Evolutionary conservation across 2,329 filamentous ascomycete genomes (phyloP).

Genomic region (Aspergillus sp.): DNA sequence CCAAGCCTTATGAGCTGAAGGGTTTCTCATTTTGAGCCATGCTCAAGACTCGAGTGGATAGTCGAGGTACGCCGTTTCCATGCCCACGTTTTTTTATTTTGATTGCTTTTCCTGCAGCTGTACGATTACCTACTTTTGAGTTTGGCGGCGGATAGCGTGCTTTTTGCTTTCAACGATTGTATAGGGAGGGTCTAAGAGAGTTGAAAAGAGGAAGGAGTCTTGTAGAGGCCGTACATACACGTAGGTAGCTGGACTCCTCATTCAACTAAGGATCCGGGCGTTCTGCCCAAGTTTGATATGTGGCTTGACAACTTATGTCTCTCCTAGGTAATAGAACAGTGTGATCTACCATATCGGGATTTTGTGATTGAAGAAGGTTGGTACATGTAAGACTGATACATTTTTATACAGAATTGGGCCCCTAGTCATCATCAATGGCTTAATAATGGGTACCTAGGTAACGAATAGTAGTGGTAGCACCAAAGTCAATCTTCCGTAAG

Average conservation of each 20-base stretch:
- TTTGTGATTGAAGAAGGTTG: not conserved
- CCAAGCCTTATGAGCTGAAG: not conserved
- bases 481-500: not conserved
- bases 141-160: not conserved
- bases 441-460: not conserved
- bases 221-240: not conserved
- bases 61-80: conserved; percentile 9
- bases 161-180: not conserved
- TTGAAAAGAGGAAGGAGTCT: not conserved
- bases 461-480: too few relatives aligned
- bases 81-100: not conserved
- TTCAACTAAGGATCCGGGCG: not conserved
- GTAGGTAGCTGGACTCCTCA: conserved; percentile 3
- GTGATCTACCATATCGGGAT: not conserved
- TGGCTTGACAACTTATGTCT: not conserved
- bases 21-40: not conserved
- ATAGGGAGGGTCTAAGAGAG: not conserved
- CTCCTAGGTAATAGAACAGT: not conserved
- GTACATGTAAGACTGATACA: not conserved
- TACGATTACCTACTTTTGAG: not conserved
- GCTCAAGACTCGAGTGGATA: not conserved
- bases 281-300: not conserved
- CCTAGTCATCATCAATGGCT: not conserved
- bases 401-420: not conserved
- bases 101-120: not conserved